A percentile compares a stretch with the other conserved stretches of the same genome.
phyloP scores from a whole-genome alignment of 2,329 filamentous ascomycete genomes.

The Cytospora leucostoma region DNA sequence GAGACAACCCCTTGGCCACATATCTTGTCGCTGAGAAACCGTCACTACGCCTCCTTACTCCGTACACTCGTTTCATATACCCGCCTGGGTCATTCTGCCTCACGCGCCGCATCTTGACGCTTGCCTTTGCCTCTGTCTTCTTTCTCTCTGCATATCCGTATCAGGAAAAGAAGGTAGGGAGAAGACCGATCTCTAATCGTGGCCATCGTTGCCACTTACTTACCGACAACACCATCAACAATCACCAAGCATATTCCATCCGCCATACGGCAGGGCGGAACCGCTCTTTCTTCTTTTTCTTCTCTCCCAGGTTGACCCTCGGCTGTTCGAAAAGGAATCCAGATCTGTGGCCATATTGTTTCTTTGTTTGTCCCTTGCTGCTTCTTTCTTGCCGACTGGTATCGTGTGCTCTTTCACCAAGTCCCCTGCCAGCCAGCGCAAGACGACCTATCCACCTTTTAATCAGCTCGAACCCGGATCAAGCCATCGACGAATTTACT shows the following conservation, averaged over 20 bases:
- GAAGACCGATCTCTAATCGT: conserved; percentile 7
- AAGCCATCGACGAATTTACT: conserved; percentile 23
- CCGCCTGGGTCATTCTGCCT: conserved; percentile 30
- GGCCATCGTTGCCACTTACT: conserved; percentile 8
- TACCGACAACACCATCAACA: conserved; percentile 12
- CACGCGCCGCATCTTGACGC: conserved; percentile 29
- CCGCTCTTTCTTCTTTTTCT: conserved; percentile 46
- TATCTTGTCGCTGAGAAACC: conserved; percentile 28
- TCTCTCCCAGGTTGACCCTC: conserved; percentile 62
- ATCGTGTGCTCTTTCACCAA: conserved; percentile 27
- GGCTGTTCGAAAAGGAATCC: conserved; percentile 39
- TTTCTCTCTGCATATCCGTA: conserved; percentile 25
- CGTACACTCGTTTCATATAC: conserved; percentile 34
- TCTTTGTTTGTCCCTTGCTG: conserved; percentile 30
- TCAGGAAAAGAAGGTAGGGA: conserved; percentile 8
- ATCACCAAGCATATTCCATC: conserved; percentile 15
- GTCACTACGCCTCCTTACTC: conserved; percentile 30
- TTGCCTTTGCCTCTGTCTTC: conserved; percentile 28
- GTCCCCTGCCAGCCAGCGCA: conserved; percentile 26
- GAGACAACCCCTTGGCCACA: conserved; percentile 20
- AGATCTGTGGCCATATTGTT: conserved; percentile 33
- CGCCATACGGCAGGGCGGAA: conserved; percentile 15
- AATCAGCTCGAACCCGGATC: conserved; percentile 22
- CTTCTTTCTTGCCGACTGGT: conserved; percentile 28
- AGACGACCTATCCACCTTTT: conserved; percentile 28